Percentiles rank a stretch among this genome's conserved stretches.
Conservation (phyloP, 2,329 filamentous ascomycete genomes). For the Hypoxylon sp. region DNA sequence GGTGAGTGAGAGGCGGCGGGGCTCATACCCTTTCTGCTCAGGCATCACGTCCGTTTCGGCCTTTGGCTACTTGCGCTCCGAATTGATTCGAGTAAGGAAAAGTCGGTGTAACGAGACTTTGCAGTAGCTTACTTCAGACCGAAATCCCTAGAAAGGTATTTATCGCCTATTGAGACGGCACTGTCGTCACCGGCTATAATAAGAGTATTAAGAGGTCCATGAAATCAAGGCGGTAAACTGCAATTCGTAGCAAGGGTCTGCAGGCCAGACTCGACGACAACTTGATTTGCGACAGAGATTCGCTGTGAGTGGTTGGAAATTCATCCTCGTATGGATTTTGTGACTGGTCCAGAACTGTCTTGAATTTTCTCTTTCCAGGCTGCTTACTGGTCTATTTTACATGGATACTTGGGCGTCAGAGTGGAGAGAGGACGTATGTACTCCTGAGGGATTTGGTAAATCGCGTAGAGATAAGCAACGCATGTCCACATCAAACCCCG, state of each 20-base stretch:
- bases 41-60: constrained; percentile 37
- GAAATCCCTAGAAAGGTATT: constrained; percentile 28
- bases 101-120: constrained; percentile 47
- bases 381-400: constrained; percentile 40
- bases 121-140: constrained; percentile 41
- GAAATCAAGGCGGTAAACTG: constrained; percentile 40
- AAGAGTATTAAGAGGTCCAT: constrained; percentile 28
- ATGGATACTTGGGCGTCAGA: constrained; percentile 17
- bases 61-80: constrained; percentile 27
- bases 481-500: constrained; percentile 34
- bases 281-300: constrained; percentile 26
- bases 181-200: constrained; percentile 38
- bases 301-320: constrained; percentile 46
- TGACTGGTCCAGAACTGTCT: constrained; percentile 46
- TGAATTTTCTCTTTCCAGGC: constrained; percentile 35
- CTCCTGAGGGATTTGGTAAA: constrained; percentile 27
- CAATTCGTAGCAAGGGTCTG: constrained; percentile 28
- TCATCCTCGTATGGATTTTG: constrained; percentile 44
- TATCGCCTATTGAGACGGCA: constrained; percentile 12
- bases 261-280: constrained; percentile 16
- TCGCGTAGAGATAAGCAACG: constrained; percentile 21
- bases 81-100: constrained; percentile 37
- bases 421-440: constrained; percentile 21
- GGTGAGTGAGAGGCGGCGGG: constrained; percentile 41
- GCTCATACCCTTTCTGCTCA: constrained; percentile 33